Base-by-base conservation (phyloP, 1,284 basidiomycete genomes). In the Mrakiaceae sp. region DNA sequence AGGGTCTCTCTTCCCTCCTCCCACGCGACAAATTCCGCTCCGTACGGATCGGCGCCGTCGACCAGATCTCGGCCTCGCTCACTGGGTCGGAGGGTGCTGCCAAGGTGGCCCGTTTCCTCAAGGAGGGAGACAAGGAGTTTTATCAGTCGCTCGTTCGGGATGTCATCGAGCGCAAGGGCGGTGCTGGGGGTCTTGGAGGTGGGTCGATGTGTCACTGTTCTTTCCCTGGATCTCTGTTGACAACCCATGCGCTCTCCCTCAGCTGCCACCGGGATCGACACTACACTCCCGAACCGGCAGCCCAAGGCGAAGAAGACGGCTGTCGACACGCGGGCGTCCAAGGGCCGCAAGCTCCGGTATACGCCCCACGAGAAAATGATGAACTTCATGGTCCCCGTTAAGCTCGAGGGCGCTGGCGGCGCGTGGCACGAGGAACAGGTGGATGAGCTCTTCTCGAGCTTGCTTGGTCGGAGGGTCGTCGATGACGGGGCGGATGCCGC, bases 341-440 rank as follows among this genome's bases (percentile, higher is more conserved):
- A 66, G 42, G 65, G 65, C 10, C 61, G 65, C 12, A 66, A 66
- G 42, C 58, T 66, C 5, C 61, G 65, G 0, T 66, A 63, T 50
- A 66, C 61, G 4, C 62, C 65, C 9, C 65, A 66, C 8, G 65
- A 66, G 44, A 66, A 66, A 52, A 66, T 66, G 49, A 59, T 60
- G 58, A 66, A 66, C 65, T 66, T 66, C 46, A 66, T 66, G 65
- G 65, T 58, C 14, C 65, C 65, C 9, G 57, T 50, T 39, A 39
- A 54, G 58, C 58, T 58, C 43, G 61, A 59, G 11, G 63, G 53
- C 14, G 58, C 54, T 2, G 61, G 53, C 16, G 64, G 64, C 40
- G 54, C 47, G 10, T 66, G 65, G 65, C 65, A 66, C 47, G 65
- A 66, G 42, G 65, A 66, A 58, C 65, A 66, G 62, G 62, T 66